Evolutionary conservation across 768 basidiomycete genomes (phyloP), one percentile per base, ranked within the genome.

Genomic region (Termitomyces sp.): DNA sequence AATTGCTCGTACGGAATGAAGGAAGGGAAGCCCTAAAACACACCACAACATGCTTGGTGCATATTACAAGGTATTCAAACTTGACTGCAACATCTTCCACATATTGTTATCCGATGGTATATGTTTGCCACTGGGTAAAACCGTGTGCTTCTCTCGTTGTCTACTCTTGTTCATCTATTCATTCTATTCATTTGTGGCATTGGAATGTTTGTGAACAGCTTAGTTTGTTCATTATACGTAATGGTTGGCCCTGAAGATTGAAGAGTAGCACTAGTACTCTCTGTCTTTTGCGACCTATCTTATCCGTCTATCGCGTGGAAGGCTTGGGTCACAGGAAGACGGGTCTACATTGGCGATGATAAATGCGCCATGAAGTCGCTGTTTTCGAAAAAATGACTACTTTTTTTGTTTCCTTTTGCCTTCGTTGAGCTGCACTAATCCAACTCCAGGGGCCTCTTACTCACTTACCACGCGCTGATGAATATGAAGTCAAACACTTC

Each of bases 401-500:
- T 24, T 16, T 14, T 28, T 26, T 6, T 30, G 6, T 7, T 7
- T 7, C 7, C 30, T 30, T 28, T 30, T 4, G n/a, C 55, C 50
- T 24, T 13, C 18, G 24, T 43, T 42, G 60, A 46, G 30, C 51
- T 38, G 44, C 46, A 50, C 38, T 26, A 10, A 48, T 56, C 12
- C 40, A 32, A 38, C 32, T 36, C 60, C 60, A 90, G 88, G 42
- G 88, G 88, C 16, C 77, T 90, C 49, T 73, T 80, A 47, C 86
- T 90, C 64, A 84, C 85, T 2, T 87, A 83, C 68, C 77, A 77
- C 60, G 88, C 88, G 14, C 75, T 91, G 40, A 80, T 84, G 68
- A 77, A 84, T 64, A 81, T 84, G 76, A 87, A 86, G 61, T 69
- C 68, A 6, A 83, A 89, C 63, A 70, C 69, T 18, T 65, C 64